Conservation (phyloP, 768 basidiomycete species). For the Vishniacozyma victoriae region DNA sequence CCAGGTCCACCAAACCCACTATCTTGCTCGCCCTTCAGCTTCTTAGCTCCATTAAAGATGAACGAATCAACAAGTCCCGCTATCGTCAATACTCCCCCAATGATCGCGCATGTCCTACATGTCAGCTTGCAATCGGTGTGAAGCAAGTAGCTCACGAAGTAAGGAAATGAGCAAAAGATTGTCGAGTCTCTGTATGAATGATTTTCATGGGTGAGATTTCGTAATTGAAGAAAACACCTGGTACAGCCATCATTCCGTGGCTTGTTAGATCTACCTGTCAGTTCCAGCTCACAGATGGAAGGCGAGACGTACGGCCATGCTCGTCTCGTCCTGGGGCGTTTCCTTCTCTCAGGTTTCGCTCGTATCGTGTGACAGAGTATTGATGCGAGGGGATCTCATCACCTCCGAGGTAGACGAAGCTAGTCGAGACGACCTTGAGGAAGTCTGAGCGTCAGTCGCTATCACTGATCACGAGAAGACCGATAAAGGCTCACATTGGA, state of each 20-base stretch:
- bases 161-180: constrained; percentile 95
- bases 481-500: constrained; percentile 51
- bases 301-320: constrained; percentile 43
- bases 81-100: constrained; percentile 93
- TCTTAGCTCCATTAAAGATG: constrained; percentile 73
- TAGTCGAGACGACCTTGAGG: constrained; percentile 95
- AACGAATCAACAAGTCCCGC: constrained; percentile 81
- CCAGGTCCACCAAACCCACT: constrained; percentile 40
- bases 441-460: constrained; percentile 58
- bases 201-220: constrained; percentile 96
- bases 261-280: constrained; percentile 37
- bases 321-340: constrained; percentile 45
- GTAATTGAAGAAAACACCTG: constrained; percentile 52
- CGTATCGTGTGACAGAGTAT: constrained; percentile 93
- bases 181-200: constrained; percentile 80
- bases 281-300: neutral
- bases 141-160: constrained; percentile 68
- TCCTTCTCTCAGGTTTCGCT: constrained; percentile 75
- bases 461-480: neutral
- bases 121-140: neutral
- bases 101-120: constrained; percentile 85
- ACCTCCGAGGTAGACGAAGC: constrained; percentile 77
- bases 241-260: constrained; percentile 37
- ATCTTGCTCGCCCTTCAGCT: constrained; percentile 51
- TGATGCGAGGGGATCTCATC: constrained; percentile 83